These are phyloP conservation scores for Zygnema circumcarinatum DNA, from an alignment of 139 green algal genomes.

Conservation along the genomic window DNA sequence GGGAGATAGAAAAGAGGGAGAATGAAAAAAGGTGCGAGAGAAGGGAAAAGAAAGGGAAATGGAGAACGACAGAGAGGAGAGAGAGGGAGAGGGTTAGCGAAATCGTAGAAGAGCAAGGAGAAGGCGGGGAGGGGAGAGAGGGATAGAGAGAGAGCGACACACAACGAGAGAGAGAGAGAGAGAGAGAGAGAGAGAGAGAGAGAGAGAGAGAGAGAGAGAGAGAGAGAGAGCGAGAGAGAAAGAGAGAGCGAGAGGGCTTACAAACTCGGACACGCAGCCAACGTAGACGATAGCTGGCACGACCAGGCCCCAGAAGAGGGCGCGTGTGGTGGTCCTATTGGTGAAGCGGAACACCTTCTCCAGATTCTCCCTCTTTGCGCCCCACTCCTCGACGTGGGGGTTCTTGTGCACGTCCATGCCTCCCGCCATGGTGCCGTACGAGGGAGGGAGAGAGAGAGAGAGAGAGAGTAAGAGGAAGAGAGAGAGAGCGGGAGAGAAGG, in stretches of 20 bases:
- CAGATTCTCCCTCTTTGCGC: slow-evolving; percentile 40
- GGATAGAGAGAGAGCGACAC: neutral
- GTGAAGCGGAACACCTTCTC: slow-evolving; percentile 53
- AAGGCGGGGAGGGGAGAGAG: neutral
- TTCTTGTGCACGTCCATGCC: slow-evolving; percentile 53
- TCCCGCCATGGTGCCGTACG: slow-evolving; percentile 42
- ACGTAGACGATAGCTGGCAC: slow-evolving; percentile 24
- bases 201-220: neutral
- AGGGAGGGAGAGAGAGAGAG: too few relatives aligned
- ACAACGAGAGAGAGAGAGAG: neutral
- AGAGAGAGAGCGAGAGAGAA: too few relatives aligned
- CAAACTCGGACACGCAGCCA: slow-evolving; percentile 32
- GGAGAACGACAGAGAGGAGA: neutral
- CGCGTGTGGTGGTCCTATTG: slow-evolving; percentile 1
- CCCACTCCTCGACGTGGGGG: slow-evolving; percentile 52
- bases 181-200: too few relatives aligned
- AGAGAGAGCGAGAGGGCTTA: too few relatives aligned
- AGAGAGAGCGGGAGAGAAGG: too few relatives aligned
- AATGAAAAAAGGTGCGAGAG: too few relatives aligned
- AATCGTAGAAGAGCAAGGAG: neutral
- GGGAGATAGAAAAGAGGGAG: too few relatives aligned
- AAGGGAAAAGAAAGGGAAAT: too few relatives aligned
- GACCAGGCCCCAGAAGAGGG: slow-evolving; percentile 10
- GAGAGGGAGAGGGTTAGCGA: neutral
- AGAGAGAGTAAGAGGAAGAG: too few relatives aligned